Percentiles rank a stretch among this genome's conserved stretches.
Evolutionary conservation across 768 basidiomycete genomes (phyloP).

Genomic region (Calocybe cyanea): DNA sequence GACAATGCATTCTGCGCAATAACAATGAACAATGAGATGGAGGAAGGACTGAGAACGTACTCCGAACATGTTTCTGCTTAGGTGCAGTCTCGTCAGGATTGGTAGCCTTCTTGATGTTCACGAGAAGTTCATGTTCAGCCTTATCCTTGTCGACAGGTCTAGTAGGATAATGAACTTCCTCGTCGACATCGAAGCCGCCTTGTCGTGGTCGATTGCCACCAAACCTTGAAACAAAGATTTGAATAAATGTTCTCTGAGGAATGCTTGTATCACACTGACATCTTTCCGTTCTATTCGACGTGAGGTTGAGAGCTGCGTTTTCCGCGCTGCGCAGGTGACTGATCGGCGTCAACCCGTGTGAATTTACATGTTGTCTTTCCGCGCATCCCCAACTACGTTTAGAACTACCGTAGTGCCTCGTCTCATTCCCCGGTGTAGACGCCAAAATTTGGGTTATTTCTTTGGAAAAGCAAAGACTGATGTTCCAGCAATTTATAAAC

Average conservation of each 20-base stretch:
- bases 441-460: constrained; percentile 7
- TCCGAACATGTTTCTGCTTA: constrained; percentile 99
- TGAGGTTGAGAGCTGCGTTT: constrained; percentile 1
- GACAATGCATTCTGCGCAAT: constrained; percentile 82
- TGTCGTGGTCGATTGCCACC: constrained; percentile 32
- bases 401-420: not conserved
- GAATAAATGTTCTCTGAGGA: not conserved
- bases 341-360: constrained; percentile 13
- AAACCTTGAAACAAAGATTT: constrained; percentile 30
- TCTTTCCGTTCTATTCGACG: constrained; percentile 3
- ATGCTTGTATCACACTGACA: constrained; percentile 11
- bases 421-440: constrained; percentile 2
- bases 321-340: constrained; percentile 1
- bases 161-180: constrained; percentile 91
- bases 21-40: constrained; percentile 9
- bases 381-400: constrained; percentile 7
- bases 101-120: constrained; percentile 98
- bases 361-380: constrained; percentile 16
- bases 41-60: constrained; percentile 44
- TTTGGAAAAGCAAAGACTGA: constrained; percentile 20
- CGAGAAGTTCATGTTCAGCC: constrained; percentile 88
- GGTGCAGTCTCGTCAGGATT: constrained; percentile 93
- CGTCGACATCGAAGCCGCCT: constrained; percentile 64
- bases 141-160: constrained; percentile 98
- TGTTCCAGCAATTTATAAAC: constrained; percentile 49